Conservation (phyloP, 345 rosid species). For the Populus alba region DNA sequence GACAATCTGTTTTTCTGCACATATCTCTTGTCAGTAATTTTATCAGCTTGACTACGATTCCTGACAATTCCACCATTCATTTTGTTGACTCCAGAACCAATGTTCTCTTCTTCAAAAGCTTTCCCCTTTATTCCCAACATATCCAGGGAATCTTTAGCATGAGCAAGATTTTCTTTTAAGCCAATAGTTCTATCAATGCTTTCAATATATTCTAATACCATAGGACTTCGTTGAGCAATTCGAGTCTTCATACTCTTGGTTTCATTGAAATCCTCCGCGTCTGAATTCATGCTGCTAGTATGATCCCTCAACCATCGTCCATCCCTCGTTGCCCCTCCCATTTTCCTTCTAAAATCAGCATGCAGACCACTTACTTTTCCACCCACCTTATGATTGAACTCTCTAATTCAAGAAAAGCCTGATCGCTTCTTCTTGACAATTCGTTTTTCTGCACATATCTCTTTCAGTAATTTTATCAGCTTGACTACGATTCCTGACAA, state of each 20-base stretch:
- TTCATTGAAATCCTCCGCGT: neutral
- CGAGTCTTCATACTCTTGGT: slow-evolving; percentile 4
- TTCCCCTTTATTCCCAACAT: slow-evolving; percentile 19
- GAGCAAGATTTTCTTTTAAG: slow-evolving; percentile 13
- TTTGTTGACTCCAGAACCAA: slow-evolving; percentile 17
- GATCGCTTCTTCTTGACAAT: no score
- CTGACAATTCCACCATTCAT: slow-evolving; percentile 9
- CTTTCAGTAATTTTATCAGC: no score
- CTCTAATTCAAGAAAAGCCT: no score
- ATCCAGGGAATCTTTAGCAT: slow-evolving; percentile 22
- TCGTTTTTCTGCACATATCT: no score
- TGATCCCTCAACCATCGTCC: neutral
- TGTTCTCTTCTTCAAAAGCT: slow-evolving; percentile 18
- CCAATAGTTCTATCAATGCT: neutral
- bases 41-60: slow-evolving; percentile 22
- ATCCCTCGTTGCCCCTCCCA: neutral
- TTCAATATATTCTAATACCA: neutral
- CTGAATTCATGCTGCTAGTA: neutral
- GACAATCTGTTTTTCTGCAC: slow-evolving; percentile 15
- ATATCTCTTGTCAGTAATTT: slow-evolving; percentile 15
- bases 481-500: no score
- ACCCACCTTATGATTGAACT: slow-evolving; percentile 10
- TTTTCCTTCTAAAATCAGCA: slow-evolving; percentile 1
- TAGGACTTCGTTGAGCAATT: neutral
- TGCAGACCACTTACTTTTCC: neutral